These are phyloP conservation scores for Eimeria maxima DNA, from an alignment of 169 alveolate genomes.

Conservation along the genomic window DNA sequence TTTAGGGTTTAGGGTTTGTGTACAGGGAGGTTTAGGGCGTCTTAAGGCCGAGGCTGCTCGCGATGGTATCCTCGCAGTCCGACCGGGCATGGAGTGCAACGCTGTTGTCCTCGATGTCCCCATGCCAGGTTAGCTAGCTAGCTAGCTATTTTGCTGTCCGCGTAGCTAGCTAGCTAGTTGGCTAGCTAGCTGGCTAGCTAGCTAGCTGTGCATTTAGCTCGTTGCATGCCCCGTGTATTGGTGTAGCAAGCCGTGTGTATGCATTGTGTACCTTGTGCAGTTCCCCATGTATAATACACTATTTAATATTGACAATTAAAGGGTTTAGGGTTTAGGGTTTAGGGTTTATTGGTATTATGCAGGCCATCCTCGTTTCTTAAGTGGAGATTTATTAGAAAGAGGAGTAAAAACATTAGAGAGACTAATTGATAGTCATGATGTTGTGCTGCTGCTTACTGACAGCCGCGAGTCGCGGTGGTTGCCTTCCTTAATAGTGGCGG, in stretches of 20 bases:
- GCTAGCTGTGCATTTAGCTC: too few relatives aligned
- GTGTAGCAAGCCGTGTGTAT: neutral
- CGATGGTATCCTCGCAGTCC: constrained; percentile 89
- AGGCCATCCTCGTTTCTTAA: constrained; percentile 77
- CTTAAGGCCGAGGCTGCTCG: constrained; percentile 94
- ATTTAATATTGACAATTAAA: too few relatives aligned
- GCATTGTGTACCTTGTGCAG: neutral
- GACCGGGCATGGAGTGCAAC: constrained; percentile 91
- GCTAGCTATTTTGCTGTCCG: neutral
- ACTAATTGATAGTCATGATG: constrained; percentile 88
- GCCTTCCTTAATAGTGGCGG: constrained; percentile 93
- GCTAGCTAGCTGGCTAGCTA: too few relatives aligned
- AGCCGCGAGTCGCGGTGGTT: constrained; percentile 97
- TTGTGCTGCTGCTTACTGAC: constrained; percentile 94
- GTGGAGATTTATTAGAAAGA: neutral
- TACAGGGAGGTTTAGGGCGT: neutral
- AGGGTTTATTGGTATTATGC: neutral
- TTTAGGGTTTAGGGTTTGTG: too few relatives aligned
- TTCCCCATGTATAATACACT: too few relatives aligned
- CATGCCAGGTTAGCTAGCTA: constrained; percentile 94
- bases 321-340: too few relatives aligned
- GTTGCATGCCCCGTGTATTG: neutral
- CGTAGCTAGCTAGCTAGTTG: too few relatives aligned
- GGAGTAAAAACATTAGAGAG: constrained; percentile 59
- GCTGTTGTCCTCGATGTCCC: constrained; percentile 93